Base-by-base conservation (phyloP, 768 basidiomycete species). In the Rhizopogon vesiculosus region DNA sequence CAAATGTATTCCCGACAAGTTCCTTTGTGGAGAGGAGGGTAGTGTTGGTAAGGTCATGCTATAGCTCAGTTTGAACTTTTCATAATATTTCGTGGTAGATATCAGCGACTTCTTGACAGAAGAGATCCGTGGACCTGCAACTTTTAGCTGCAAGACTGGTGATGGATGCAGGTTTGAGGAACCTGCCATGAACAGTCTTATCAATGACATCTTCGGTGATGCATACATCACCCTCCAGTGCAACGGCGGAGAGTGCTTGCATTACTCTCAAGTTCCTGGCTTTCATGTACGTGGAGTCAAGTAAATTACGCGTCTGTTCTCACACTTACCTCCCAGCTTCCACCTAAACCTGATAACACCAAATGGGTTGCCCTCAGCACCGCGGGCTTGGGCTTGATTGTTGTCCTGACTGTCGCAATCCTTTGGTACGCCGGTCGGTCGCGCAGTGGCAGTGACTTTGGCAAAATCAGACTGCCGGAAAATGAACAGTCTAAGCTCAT, bases 21-120 rank as follows among this genome's bases (percentile, higher is more conserved):
- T 98, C 77, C 82, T 99, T 5, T 99, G 96, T 64, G 96, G 96
- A 8, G 94, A 99, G 64, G 84, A 91, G 45, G 96, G 95, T 13
- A 94, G 91, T 64, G 83, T 97, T 52, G 90, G 93, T 93, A 58
- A 56, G 48, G 89, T 79, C 1, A 9, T n/a, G 10, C 7, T 45
- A n/a, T 52, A 38, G 29, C 25, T 54, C 13, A 18, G 18, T 15
- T 29, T 39, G 22, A 29, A 44, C 8, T 49, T 9, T 31, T 12
- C 16, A 59, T 41, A 3, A 28, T 28, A 15, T 19, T 28, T 13
- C 28, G 12, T 29, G 3, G 59, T 64, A 93, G 95, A 98, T 70
- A 98, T 99, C 64, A 84, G 85, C 49, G 97, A 99, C 50, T 98
- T 98, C 71, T 76, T 99, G 57, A 80, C 74, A 22, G 88, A 97